phyloP scores from a whole-genome alignment of 2,329 filamentous ascomycete genomes.

The Trichoderma sp. region DNA sequence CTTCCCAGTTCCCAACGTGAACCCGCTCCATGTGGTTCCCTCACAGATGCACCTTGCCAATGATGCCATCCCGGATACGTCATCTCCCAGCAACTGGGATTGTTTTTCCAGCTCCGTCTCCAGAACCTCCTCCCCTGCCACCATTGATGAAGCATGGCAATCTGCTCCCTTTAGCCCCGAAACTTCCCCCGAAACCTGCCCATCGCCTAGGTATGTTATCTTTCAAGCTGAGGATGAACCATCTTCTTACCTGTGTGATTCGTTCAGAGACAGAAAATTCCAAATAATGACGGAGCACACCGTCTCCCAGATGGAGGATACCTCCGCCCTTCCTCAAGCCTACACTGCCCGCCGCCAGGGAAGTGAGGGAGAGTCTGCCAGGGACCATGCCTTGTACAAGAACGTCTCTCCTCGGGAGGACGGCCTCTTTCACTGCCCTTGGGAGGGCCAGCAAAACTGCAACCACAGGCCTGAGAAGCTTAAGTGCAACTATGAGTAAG shows the following conservation, averaged over 20 bases:
- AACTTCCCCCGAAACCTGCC: constrained; percentile 50
- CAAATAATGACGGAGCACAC: constrained; percentile 30
- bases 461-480: constrained; percentile 91
- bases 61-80: constrained; percentile 48
- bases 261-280: constrained; percentile 33
- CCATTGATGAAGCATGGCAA: constrained; percentile 48
- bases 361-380: constrained; percentile 55
- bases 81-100: constrained; percentile 51
- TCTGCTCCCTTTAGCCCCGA: constrained; percentile 36
- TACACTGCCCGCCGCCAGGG: constrained; percentile 47
- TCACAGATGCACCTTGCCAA: constrained; percentile 54
- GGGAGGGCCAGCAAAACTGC: constrained; percentile 68
- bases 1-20: constrained; percentile 43
- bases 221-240: constrained; percentile 9
- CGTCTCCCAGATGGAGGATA: constrained; percentile 31
- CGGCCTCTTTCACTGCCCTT: constrained; percentile 91
- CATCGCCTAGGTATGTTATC: constrained; percentile 52
- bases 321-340: constrained; percentile 33
- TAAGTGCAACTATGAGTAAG: constrained; percentile 99
- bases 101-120: constrained; percentile 53
- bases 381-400: constrained; percentile 70
- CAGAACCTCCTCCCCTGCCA: constrained; percentile 49
- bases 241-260: constrained; percentile 25
- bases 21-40: constrained; percentile 53
- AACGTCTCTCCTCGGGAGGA: constrained; percentile 61